Base-by-base conservation (phyloP, 2,329 filamentous ascomycete species). In the Colletotrichum viniferum region DNA sequence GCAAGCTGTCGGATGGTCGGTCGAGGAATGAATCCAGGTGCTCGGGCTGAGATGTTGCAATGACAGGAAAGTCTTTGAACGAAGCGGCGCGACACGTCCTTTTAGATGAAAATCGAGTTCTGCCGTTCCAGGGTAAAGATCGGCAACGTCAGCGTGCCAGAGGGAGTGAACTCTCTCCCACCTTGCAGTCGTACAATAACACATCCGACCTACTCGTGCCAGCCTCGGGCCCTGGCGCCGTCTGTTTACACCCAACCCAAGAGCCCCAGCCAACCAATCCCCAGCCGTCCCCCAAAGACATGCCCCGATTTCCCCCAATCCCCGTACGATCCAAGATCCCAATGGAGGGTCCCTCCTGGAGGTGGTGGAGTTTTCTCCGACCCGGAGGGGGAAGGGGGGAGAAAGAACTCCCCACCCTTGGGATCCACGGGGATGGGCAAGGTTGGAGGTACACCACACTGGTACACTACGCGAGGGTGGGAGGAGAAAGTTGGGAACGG, bases 321-420 rank as follows among this genome's bases (percentile, higher is more conserved):
- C 69, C 73, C 63, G 73, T 76, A 73, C 73, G 69, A 64, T 69
- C 73, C 73, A 76, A 76, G 73, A 76, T 76, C 63, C 63, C 63
- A 60, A 58, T 69, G 62, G 73, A 72, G 69, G 62, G 52, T 43
- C 32, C 66, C 52, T 58, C 66, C 66, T 69, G 66, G 66, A 69
- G 66, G 14, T 36, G 56, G 36, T 65, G 73, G 70, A 55, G 63
- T 30, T 34, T 18, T n/a, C 66, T 64, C 60, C 28, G 34, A 65
- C 60, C 69, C 28, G 48, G 66, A 38, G 61, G 61, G 66, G 48
- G 65, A 38, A n/a, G 52, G 61, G 66, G 62, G 52, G 16, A 55
- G 38, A 63, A 38, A 34, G 52, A 43, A 43, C 55, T 68, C 32
- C 43, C 38, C 69, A 72, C 62, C 43, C 43, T 52, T 38, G n/a